These are phyloP conservation scores for Diaporthe sp. DNA, from an alignment of 2,329 filamentous ascomycete genomes.

Conservation along the genomic window DNA sequence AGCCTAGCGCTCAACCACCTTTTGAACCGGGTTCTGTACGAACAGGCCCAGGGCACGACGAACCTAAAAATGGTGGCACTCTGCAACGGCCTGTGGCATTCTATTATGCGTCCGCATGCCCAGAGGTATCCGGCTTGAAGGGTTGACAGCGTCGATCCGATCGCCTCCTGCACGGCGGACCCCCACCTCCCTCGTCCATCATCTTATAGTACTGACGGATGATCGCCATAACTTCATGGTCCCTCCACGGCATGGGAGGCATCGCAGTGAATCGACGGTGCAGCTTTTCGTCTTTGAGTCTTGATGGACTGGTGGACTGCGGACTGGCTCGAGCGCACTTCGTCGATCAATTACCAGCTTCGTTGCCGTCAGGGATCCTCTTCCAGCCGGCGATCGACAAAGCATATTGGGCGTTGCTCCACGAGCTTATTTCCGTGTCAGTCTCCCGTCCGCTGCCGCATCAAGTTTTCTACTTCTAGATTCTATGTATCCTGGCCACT, in stretches of 20 bases:
- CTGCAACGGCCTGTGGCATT: not conserved
- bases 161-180: not conserved
- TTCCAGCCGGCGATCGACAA: not conserved
- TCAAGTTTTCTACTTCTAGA: not conserved
- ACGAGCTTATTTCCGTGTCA: constrained; percentile 16
- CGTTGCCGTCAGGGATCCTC: not conserved
- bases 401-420: not conserved
- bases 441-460: not conserved
- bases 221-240: no score
- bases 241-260: not conserved
- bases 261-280: not conserved
- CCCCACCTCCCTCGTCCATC: not conserved
- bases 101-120: not conserved
- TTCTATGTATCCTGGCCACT: no score
- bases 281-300: not conserved
- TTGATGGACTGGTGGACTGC: not conserved
- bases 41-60: not conserved
- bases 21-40: not conserved
- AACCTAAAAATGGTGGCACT: not conserved
- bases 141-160: constrained; percentile 14
- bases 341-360: constrained; percentile 6
- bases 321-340: not conserved
- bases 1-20: not conserved
- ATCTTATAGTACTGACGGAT: not conserved
- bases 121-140: not conserved